Evolutionary conservation across 192 early-diverging fungal species (phyloP).

Genomic region (Funneliformis geosporum): DNA sequence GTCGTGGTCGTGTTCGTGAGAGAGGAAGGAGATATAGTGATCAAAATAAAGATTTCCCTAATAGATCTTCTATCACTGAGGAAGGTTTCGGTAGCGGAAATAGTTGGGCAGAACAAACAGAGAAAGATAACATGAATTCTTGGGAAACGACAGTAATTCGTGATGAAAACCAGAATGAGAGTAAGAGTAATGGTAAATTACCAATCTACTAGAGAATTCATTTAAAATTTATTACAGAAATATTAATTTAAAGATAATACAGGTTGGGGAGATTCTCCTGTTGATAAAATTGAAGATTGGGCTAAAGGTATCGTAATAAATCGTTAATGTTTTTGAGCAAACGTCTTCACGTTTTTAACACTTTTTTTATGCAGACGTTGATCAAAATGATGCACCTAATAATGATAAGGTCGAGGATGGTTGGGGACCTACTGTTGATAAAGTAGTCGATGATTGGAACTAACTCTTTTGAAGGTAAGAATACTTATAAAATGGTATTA

Average conservation of each 20-base stretch:
- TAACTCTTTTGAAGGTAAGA: no score
- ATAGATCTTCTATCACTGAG: not conserved
- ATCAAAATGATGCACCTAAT: not conserved
- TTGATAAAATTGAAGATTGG: not conserved
- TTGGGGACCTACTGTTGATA: not conserved
- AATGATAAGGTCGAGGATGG: not conserved
- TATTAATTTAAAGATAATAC: not conserved
- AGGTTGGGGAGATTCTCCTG: not conserved
- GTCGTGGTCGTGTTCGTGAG: not conserved
- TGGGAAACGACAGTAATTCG: not conserved
- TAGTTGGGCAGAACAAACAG: constrained; percentile 20
- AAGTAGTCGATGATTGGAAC: no score
- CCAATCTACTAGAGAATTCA: not conserved
- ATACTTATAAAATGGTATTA: no score
- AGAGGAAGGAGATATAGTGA: not conserved
- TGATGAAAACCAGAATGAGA: no score
- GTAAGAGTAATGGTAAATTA: not conserved
- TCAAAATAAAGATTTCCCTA: not conserved
- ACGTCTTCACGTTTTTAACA: not conserved
- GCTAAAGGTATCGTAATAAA: not conserved
- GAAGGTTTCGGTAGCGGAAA: not conserved
- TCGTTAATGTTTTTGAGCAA: not conserved
- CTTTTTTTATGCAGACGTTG: not conserved
- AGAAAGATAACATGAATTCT: not conserved
- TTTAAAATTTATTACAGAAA: not conserved